phyloP scores from a whole-genome alignment of 495 filamentous ascomycete genomes.

The Entonaema liquescens region DNA sequence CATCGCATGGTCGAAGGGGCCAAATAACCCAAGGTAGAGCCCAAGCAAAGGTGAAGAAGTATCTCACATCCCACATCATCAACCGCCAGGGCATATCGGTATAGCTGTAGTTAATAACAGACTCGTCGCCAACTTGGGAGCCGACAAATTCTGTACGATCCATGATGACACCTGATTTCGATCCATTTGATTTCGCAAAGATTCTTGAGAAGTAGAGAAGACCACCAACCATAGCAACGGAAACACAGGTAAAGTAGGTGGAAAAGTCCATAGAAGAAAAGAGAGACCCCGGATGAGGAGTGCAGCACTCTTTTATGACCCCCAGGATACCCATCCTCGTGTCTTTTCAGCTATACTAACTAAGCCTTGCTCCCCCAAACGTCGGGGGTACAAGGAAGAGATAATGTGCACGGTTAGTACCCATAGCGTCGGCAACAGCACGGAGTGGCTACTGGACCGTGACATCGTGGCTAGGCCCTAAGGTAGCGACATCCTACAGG shows the following conservation, averaged over 20 bases:
- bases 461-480: slow-evolving; percentile 27
- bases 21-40: slow-evolving; percentile 62
- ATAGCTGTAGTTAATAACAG: slow-evolving; percentile 62
- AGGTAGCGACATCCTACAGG: slow-evolving; percentile 24
- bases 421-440: slow-evolving; percentile 26
- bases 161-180: slow-evolving; percentile 15
- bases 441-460: slow-evolving; percentile 21
- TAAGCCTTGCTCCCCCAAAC: slow-evolving; percentile 4
- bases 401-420: slow-evolving; percentile 10
- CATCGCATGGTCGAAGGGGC: slow-evolving; percentile 60
- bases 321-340: slow-evolving; percentile 29
- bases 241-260: slow-evolving; percentile 18
- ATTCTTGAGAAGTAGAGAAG: slow-evolving; percentile 27
- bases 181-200: slow-evolving; percentile 30
- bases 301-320: slow-evolving; percentile 24
- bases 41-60: slow-evolving; percentile 61
- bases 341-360: slow-evolving; percentile 14
- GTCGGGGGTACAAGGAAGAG: neutral
- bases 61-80: slow-evolving; percentile 62
- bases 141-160: slow-evolving; percentile 56
- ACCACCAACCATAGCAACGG: slow-evolving; percentile 21
- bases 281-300: slow-evolving; percentile 10
- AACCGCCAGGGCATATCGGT: slow-evolving; percentile 67
- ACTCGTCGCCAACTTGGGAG: slow-evolving; percentile 61
- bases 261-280: slow-evolving; percentile 20